Percentiles rank a stretch among this genome's conserved stretches.
These are phyloP conservation scores for Stenogyne calaminthoides DNA, from an alignment of 305 asterid genomes.

Conservation along the genomic window DNA sequence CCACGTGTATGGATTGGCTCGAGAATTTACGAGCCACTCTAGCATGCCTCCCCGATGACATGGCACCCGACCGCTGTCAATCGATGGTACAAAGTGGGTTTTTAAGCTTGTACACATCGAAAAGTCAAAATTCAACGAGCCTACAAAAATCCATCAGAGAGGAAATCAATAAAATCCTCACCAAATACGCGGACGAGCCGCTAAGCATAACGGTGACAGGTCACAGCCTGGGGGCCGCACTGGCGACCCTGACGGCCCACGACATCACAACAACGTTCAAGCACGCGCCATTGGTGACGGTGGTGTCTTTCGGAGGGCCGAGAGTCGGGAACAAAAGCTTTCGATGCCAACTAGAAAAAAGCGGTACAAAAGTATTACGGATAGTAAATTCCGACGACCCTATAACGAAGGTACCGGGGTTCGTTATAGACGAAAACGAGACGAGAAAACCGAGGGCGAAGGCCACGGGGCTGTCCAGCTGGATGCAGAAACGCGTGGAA, in stretches of 20 bases:
- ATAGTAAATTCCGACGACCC: constrained; percentile 72
- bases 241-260: constrained; percentile 76
- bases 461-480: constrained; percentile 33
- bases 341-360: constrained; percentile 51
- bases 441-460: constrained; percentile 11
- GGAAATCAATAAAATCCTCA: constrained; percentile 49
- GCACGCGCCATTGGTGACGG: constrained; percentile 67
- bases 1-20: constrained; percentile 75
- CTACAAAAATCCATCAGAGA: constrained; percentile 45
- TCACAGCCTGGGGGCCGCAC: constrained; percentile 86
- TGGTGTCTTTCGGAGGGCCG: constrained; percentile 80
- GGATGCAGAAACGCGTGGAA: constrained; percentile 54
- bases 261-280: constrained; percentile 55
- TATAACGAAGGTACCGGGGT: constrained; percentile 71
- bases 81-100: constrained; percentile 83
- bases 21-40: constrained; percentile 65
- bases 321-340: constrained; percentile 69
- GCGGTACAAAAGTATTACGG: constrained; percentile 64
- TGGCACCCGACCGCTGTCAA: constrained; percentile 38
- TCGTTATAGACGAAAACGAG: constrained; percentile 44
- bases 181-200: constrained; percentile 56
- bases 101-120: constrained; percentile 70
- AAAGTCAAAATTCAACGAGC: constrained; percentile 34
- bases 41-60: constrained; percentile 46
- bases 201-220: constrained; percentile 87